Percentiles rank a stretch among this genome's conserved stretches.
Evolutionary conservation across 331 rosid species (phyloP).

Genomic region (Quercus tomentella): DNA sequence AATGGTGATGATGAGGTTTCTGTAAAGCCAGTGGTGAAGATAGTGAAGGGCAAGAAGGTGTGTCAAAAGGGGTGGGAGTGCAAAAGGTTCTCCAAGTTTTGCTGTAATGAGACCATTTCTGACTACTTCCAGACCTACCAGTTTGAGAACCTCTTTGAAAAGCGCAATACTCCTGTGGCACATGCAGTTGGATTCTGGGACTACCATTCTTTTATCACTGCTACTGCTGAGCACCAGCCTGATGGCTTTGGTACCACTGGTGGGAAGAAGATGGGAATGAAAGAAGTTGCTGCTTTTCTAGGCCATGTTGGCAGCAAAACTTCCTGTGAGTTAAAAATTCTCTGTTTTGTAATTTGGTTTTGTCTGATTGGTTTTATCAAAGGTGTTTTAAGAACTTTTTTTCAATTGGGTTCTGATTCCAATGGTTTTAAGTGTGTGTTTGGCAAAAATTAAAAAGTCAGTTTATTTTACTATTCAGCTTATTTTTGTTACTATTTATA

Average conservation of each 20-base stretch:
- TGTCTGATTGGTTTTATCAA: neutral
- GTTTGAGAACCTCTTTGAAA: slow-evolving; percentile 74
- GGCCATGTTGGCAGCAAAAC: slow-evolving; percentile 98
- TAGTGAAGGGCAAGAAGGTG: slow-evolving; percentile 75
- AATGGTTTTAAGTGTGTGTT: neutral
- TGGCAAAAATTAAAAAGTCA: too few species aligned
- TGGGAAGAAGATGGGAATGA: slow-evolving; percentile 54
- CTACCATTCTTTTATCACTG: slow-evolving; percentile 76
- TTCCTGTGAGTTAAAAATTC: slow-evolving; percentile 48
- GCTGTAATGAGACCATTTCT: slow-evolving; percentile 83
- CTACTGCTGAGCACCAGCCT: slow-evolving; percentile 73
- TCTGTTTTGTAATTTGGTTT: neutral
- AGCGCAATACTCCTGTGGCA: slow-evolving; percentile 78
- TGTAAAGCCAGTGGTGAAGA: slow-evolving; percentile 82
- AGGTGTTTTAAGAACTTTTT: neutral
- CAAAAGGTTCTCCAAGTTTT: slow-evolving; percentile 61
- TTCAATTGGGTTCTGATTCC: neutral
- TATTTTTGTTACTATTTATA: too few species aligned
- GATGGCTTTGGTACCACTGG: slow-evolving; percentile 87
- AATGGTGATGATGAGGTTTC: slow-evolving; percentile 29
- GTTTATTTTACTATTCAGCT: accelerated
- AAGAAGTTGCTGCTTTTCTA: slow-evolving; percentile 81
- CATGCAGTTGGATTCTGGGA: slow-evolving; percentile 95
- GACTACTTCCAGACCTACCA: slow-evolving; percentile 75
- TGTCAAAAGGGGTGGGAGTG: slow-evolving; percentile 98